phyloP scores from a whole-genome alignment of 2,329 filamentous ascomycete species.

The Phialophora tarda region DNA sequence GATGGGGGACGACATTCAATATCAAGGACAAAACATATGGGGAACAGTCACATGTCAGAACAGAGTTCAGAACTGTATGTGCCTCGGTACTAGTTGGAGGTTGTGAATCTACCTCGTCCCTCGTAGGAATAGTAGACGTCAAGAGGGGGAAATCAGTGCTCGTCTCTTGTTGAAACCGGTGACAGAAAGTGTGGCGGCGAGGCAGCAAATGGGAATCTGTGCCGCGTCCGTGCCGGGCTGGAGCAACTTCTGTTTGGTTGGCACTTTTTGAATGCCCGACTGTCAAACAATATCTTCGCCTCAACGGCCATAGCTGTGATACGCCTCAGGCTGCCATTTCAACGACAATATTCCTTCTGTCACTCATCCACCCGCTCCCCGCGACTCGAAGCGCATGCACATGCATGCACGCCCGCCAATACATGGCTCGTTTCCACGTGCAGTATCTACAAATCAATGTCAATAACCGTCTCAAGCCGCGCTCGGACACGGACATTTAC shows the following conservation, averaged over 20 bases:
- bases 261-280: not conserved
- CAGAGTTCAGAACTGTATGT: not conserved
- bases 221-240: not conserved
- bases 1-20: not conserved
- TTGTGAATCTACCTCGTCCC: too few species aligned
- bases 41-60: not conserved
- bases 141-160: not conserved
- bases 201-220: not conserved
- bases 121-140: not conserved
- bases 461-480: constrained; percentile 2
- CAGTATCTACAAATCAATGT: not conserved
- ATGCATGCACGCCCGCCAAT: not conserved
- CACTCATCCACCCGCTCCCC: not conserved
- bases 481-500: not conserved
- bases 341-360: not conserved
- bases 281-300: not conserved
- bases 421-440: not conserved
- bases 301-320: not conserved
- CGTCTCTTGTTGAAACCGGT: not conserved
- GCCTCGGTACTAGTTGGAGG: not conserved
- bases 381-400: not conserved
- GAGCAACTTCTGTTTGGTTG: not conserved
- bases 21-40: not conserved
- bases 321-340: not conserved
- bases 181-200: not conserved